Evolutionary conservation across 441 rosid genomes (phyloP), one percentile per base, ranked within the genome.

Genomic region (Aleurites moluccanus): DNA sequence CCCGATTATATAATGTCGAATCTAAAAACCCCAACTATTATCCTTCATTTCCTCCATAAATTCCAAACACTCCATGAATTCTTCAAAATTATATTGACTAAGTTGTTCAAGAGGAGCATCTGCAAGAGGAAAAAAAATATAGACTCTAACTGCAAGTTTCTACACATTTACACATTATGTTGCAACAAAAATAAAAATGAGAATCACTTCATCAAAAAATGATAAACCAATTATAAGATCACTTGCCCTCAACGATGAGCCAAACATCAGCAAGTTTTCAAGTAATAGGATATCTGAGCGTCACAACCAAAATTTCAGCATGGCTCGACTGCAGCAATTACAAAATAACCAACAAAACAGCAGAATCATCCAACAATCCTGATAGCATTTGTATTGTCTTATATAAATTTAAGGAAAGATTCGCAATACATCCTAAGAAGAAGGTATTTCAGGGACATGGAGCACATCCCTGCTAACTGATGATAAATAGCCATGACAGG

Each of bases 101-200:
- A 60, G 45, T 73, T 33, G 64, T 55, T 59, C 59, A 75, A 64
- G 49, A 63, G 23, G 56, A 74, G 73, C 60, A 73, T 75, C 83
- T 81, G 80, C 83, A 74, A 69, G 44, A 62, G n/a, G 35, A 53
- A 61, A 21, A 18, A 6, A 42, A 72, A 73, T 64, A 73, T 27
- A 70, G 59, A 47, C 23, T 64, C 66, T 53, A 52, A 77, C 74
- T 13, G 8, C 74, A 64, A 64, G 53, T 50, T 64, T 64, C 38
- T 8, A 10, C 33, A 64, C 52, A 68, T 33, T 30, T n/a, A 10
- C 55, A 10, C 38, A 65, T 27, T 50, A 25, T n/a, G 8, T 55
- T 21, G 25, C 55, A 23, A 27, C 0, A 53, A 40, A 47, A 25
- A 10, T 16, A 25, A 52, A 44, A 16, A 10, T 10, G n/a, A 8